Base-by-base conservation (phyloP, 2,329 filamentous ascomycete species). In the Hypoxylon sp. region DNA sequence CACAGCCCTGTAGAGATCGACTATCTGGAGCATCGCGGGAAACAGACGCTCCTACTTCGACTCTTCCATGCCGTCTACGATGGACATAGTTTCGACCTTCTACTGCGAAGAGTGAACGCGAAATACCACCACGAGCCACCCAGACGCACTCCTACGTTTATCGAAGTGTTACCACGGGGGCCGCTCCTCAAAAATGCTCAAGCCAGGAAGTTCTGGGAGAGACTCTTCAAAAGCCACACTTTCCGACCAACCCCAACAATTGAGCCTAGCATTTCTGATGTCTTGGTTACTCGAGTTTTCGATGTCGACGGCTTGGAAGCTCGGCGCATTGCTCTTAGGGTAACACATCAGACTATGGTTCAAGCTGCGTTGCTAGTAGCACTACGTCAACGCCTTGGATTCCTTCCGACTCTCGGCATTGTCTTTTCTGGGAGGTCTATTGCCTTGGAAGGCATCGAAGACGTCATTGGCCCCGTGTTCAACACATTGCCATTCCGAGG, bases 11-110 rank as follows among this genome's bases (percentile, higher is more conserved):
- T 91, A 3, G 83, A 89, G 58, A 68, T 89, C 1, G 75, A 86
- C 1, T 60, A 85, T 0, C 66, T 88, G 2, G 63, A 71, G 0
- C 52, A 75, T 4, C 57, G 63, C 0, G 70, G 70, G 0, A 72
- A 71, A 1, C 73, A 74, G 5, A 69, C 84, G 0, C 79, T 97
- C 33, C 80, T 84, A 2, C 74, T 97, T 2, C 86, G 91, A 50
- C 90, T 97, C 0, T 97, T 97, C 79, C 94, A 98, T 77, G 94
- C 88, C 0, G 79, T 97, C 0, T 98, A 98, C 73, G 94, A 98
- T 78, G 94, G 94, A 1, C 91, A 87, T 70, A 95, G 94, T 67
- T 86, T 97, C 42, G 84, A 86, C 1, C 78, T 93, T 24, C 84
- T 97, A 42, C 83, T 97, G 19, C 77, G 86, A 2, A 80, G 84